Base-by-base conservation (phyloP, 2,329 filamentous ascomycete species). In the Alternaria metachromatica region DNA sequence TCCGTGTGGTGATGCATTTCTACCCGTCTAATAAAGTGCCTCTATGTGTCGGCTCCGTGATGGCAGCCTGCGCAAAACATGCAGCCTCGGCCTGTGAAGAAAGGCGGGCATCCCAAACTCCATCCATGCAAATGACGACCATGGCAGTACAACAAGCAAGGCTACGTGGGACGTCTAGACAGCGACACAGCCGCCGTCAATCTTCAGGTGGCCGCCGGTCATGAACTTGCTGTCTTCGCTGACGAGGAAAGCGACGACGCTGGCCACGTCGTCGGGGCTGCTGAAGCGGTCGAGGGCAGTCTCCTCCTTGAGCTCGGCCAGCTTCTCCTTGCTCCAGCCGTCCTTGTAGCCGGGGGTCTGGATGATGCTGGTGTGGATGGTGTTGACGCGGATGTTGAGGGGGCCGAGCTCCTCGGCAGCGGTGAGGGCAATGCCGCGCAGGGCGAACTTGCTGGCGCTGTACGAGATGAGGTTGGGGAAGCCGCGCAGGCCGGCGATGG, bases 221-320 rank as follows among this genome's bases (percentile, higher is more conserved):
- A 82, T 76, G 48, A 81, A 81, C 59, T 75, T 76, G 15, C 78
- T 77, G 63, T 82, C 80, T 25, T 79, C 73, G 60, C 80, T 80
- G 11, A 74, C 80, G 62, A 82, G 65, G 62, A 81, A 82, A 0
- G 76, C 74, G 12, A 80, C 77, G 6, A 81, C 74, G 9, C 76
- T 78, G 5, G 79, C 74, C n/a, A 82, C 73, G 65, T 82, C 80
- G 51, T 78, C 78, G 4, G 76, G 77, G 56, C 73, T 68, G 7
- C 79, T 78, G 48, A 79, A 79, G 7, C 79, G 70, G 7, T 78
- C 79, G 30, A 82, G 63, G 3, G 78, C 73, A n/a, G 78, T 77
- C 13, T 71, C 75, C 8, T 67, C 69, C 58, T 74, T 67, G 55
- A 81, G 62, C 63, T 76, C 74, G 10, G 73, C 76, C 28, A 81